A percentile compares a stretch with the other conserved stretches of the same genome.
phyloP scores from a whole-genome alignment of 176 grass and related monocot species.

The Cenchrus purpureus region DNA sequence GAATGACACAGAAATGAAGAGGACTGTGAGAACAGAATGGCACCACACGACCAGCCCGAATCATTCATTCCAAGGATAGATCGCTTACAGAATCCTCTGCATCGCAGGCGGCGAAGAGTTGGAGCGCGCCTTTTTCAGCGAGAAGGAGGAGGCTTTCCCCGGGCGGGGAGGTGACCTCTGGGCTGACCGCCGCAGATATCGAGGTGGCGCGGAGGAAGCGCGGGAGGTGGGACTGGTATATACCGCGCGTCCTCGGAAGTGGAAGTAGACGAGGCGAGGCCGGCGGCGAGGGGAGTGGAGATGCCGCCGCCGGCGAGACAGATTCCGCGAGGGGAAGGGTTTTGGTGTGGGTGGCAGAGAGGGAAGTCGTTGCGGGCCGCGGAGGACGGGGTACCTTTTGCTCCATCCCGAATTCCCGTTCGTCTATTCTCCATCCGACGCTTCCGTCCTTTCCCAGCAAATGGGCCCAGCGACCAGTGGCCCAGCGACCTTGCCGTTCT shows the following conservation, averaged over 20 bases:
- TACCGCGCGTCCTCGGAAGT: not conserved
- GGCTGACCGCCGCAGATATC: not conserved
- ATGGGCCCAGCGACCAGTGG: too few species aligned
- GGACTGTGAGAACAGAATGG: constrained; percentile 20
- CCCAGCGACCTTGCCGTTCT: too few species aligned
- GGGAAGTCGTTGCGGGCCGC: not conserved
- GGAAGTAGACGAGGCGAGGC: not conserved
- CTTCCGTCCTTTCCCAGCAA: too few species aligned
- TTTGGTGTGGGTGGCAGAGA: not conserved
- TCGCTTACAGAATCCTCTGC: constrained; percentile 58
- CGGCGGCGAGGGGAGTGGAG: not conserved
- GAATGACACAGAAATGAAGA: constrained; percentile 11
- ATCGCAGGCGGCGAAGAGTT: constrained; percentile 19
- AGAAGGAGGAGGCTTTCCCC: not conserved
- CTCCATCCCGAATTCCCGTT: too few species aligned
- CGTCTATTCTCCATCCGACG: too few species aligned
- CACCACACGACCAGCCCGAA: not conserved
- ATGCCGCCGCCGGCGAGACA: not conserved
- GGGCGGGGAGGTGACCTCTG: not conserved
- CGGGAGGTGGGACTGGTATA: not conserved
- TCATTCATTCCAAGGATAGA: not conserved
- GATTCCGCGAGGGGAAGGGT: not conserved
- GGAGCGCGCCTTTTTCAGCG: not conserved
- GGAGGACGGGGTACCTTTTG: too few species aligned
- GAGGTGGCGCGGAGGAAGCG: not conserved